phyloP scores from a whole-genome alignment of 2,329 filamentous ascomycete genomes.

The Didymella pinodella region DNA sequence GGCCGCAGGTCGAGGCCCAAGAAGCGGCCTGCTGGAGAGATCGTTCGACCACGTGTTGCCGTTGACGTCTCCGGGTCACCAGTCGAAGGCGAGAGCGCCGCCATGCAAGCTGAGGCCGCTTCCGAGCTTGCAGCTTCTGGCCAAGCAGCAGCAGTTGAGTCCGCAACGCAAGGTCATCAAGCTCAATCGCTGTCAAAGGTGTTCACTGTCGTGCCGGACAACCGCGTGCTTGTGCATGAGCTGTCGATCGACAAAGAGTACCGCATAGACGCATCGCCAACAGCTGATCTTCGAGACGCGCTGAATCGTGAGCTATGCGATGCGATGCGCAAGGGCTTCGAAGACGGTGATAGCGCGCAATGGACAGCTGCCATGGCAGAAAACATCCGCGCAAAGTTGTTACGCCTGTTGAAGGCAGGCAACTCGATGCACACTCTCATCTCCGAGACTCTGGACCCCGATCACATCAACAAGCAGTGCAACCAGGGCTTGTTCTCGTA shows the following conservation, averaged over 20 bases:
- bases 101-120: conserved; percentile 50
- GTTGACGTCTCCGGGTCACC: conserved; percentile 51
- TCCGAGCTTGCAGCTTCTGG: conserved; percentile 42
- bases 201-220: conserved; percentile 72
- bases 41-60: conserved; percentile 71
- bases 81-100: conserved; percentile 37
- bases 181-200: conserved; percentile 59
- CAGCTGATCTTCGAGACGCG: conserved; percentile 66
- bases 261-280: conserved; percentile 67
- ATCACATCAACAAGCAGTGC: conserved; percentile 74
- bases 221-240: conserved; percentile 79
- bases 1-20: conserved; percentile 70
- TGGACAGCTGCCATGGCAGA: conserved; percentile 76
- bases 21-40: conserved; percentile 72
- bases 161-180: conserved; percentile 43
- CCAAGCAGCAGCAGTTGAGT: conserved; percentile 15
- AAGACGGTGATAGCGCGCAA: conserved; percentile 69
- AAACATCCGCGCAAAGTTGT: conserved; percentile 74
- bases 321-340: conserved; percentile 68
- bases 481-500: conserved; percentile 78
- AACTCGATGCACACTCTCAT: conserved; percentile 79
- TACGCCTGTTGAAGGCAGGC: conserved; percentile 73
- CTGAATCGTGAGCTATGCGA: conserved; percentile 66
- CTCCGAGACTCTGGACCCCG: conserved; percentile 76
- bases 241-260: conserved; percentile 81